Conservation (phyloP, 1,284 basidiomycete species). For the Grifola frondosa region DNA sequence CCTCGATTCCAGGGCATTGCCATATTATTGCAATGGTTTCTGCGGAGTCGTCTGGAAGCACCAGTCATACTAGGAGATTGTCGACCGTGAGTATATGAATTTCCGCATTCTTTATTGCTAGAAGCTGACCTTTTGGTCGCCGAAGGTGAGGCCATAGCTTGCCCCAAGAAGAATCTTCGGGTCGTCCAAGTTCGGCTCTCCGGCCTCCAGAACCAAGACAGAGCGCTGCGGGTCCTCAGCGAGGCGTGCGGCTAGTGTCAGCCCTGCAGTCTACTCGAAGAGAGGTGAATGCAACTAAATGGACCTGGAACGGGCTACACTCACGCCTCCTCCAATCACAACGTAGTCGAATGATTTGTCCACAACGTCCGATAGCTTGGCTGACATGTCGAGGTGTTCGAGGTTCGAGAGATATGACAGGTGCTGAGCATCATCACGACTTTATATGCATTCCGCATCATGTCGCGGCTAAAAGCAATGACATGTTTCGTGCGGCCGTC, state of each 20-base stretch:
- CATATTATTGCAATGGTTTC: slow-evolving; percentile 11
- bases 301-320: background rate
- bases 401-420: too few relatives aligned
- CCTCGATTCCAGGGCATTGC: slow-evolving; percentile 24
- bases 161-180: slow-evolving; percentile 27
- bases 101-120: background rate
- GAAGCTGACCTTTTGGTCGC: background rate
- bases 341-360: slow-evolving; percentile 23
- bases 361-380: too few relatives aligned
- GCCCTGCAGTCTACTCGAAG: slow-evolving; percentile 20
- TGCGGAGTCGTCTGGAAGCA: slow-evolving; percentile 28
- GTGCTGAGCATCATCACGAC: too few relatives aligned
- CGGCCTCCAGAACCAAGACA: slow-evolving; percentile 43
- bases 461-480: too few relatives aligned
- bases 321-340: slow-evolving; percentile 18
- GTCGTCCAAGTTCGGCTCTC: slow-evolving; percentile 33
- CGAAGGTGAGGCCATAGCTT: background rate
- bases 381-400: too few relatives aligned
- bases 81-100: slow-evolving; percentile 1
- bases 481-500: too few relatives aligned
- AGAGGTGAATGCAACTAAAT: background rate
- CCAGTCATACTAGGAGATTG: slow-evolving; percentile 31
- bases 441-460: too few relatives aligned
- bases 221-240: slow-evolving; percentile 27
- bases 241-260: slow-evolving; percentile 27